Evolutionary conservation across 495 filamentous ascomycete genomes (phyloP).

Genomic region (Lasiosphaeria miniovina): DNA sequence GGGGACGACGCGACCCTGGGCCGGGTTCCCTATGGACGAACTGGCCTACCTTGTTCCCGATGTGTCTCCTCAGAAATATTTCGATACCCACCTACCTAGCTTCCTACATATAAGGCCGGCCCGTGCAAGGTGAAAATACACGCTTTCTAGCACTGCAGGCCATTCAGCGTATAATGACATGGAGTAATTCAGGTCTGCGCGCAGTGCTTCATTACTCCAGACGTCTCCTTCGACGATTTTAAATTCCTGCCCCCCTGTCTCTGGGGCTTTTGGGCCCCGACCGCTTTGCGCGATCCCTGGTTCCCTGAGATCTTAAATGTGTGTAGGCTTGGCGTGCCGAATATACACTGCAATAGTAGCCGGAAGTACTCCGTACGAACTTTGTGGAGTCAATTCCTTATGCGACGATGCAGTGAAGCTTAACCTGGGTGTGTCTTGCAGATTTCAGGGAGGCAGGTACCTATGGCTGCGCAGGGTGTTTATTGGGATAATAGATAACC

Average conservation of each 20-base stretch:
- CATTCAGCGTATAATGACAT: neutral
- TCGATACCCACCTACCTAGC: slow-evolving; percentile 12
- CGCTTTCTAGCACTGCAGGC: slow-evolving; percentile 26
- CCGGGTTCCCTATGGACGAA: slow-evolving; percentile 35
- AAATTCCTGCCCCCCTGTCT: slow-evolving; percentile 14
- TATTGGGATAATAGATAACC: neutral
- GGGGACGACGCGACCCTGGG: slow-evolving; percentile 40
- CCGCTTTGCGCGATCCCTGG: slow-evolving; percentile 27
- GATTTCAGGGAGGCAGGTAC: slow-evolving; percentile 1
- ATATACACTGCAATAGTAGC: no score
- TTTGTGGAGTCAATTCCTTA: neutral
- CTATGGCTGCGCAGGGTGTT: neutral
- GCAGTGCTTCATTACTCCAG: slow-evolving; percentile 8
- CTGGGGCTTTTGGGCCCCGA: slow-evolving; percentile 18
- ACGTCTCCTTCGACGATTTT: slow-evolving; percentile 13
- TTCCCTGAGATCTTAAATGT: slow-evolving; percentile 9
- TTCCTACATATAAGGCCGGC: slow-evolving; percentile 20
- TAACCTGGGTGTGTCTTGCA: neutral
- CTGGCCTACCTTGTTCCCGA: slow-evolving; percentile 26
- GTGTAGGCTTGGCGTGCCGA: slow-evolving; percentile 5
- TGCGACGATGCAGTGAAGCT: slow-evolving; percentile 3
- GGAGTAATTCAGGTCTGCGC: slow-evolving; percentile 4
- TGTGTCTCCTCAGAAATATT: slow-evolving; percentile 30
- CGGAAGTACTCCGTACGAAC: neutral
- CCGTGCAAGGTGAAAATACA: slow-evolving; percentile 24